These are phyloP conservation scores for Hymenoscyphus linearis DNA, from an alignment of 2,329 filamentous ascomycete genomes.

Conservation along the genomic window DNA sequence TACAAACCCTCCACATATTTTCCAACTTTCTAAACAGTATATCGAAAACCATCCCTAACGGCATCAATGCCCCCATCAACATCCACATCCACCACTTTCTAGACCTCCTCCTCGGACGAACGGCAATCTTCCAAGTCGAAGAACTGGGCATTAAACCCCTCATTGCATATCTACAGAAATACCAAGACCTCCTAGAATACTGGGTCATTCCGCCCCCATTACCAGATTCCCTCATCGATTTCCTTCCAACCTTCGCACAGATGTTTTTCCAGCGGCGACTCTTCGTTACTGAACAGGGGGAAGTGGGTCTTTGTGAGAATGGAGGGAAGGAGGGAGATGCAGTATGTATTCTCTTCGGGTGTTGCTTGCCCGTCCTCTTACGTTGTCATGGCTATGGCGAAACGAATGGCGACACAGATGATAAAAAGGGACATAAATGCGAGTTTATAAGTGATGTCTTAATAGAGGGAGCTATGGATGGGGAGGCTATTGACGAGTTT, in stretches of 20 bases:
- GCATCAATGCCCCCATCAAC: too few relatives aligned
- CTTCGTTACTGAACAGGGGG: neutral
- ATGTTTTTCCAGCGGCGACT: neutral
- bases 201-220: neutral
- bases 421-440: neutral
- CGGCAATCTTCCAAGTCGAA: neutral
- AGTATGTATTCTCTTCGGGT: constrained; percentile 14
- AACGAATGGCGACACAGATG: too few relatives aligned
- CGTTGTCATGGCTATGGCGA: neutral
- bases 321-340: constrained; percentile 3
- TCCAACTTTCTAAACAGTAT: neutral
- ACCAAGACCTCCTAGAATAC: neutral
- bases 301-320: constrained; percentile 4
- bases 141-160: neutral
- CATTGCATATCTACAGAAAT: neutral
- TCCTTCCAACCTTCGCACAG: neutral
- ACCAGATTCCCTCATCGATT: neutral
- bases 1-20: neutral
- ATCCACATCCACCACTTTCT: too few relatives aligned
- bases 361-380: constrained; percentile 10
- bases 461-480: neutral
- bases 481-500: neutral
- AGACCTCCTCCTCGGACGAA: neutral
- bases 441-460: constrained; percentile 2
- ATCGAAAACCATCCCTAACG: too few relatives aligned